phyloP scores from a whole-genome alignment of 805 yeast species.

The Candida ipomoeae region DNA sequence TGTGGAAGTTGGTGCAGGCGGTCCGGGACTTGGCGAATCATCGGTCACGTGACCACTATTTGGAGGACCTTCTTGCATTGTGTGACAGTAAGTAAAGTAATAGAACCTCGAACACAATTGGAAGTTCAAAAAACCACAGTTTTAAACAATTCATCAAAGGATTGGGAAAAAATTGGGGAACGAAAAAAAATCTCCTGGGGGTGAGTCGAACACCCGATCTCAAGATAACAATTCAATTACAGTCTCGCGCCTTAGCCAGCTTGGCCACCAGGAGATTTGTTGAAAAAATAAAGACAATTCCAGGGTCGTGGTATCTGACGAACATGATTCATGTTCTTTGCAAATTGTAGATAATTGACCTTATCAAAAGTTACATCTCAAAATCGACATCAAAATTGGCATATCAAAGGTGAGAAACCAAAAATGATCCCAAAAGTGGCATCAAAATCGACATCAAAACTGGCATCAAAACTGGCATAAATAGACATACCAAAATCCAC shows the following conservation, averaged over 20 bases:
- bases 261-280: slow-evolving; percentile 43
- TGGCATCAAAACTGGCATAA: too few species aligned
- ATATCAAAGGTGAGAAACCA: too few species aligned
- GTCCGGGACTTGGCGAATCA: slow-evolving; percentile 22
- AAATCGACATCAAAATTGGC: too few species aligned
- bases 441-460: too few species aligned
- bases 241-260: slow-evolving; percentile 52
- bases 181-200: slow-evolving; percentile 40
- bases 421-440: too few species aligned
- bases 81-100: neutral
- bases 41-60: slow-evolving; percentile 27
- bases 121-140: too few species aligned
- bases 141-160: too few species aligned
- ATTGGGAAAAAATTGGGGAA: too few species aligned
- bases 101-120: too few species aligned
- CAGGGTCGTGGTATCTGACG: too few species aligned
- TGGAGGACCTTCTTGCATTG: slow-evolving; percentile 26
- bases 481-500: too few species aligned
- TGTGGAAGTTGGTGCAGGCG: slow-evolving; percentile 51
- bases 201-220: slow-evolving; percentile 52
- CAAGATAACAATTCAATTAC: slow-evolving; percentile 43
- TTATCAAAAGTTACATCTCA: too few species aligned
- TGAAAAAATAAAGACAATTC: neutral
- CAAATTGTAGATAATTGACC: neutral
- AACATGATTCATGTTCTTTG: neutral